phyloP scores from a whole-genome alignment of 768 basidiomycete species.

The Solioccasus polychromus region DNA sequence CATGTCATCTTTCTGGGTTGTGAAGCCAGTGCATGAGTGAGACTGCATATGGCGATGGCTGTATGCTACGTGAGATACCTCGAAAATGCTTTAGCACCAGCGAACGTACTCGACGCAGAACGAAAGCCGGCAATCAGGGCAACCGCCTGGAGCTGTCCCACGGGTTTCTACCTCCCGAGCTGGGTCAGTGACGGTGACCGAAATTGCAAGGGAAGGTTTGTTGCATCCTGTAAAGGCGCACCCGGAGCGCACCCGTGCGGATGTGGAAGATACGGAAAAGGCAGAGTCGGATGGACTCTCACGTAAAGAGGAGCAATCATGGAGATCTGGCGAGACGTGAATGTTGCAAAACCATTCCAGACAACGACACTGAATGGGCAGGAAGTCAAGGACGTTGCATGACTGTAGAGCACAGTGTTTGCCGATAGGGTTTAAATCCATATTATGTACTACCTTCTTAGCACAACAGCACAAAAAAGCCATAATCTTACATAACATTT shows the following conservation, averaged over 20 bases:
- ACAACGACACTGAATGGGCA: conserved; percentile 74
- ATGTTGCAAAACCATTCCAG: conserved; percentile 55
- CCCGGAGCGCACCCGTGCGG: conserved; percentile 35
- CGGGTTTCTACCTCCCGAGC: not conserved
- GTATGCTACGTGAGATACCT: conserved; percentile 9
- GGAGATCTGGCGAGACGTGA: conserved; percentile 60
- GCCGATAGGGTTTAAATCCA: conserved; percentile 55
- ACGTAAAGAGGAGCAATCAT: conserved; percentile 44
- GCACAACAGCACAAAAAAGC: too few relatives aligned
- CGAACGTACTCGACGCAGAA: conserved; percentile 63
- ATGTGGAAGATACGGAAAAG: conserved; percentile 4
- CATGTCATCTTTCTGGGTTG: conserved; percentile 9
- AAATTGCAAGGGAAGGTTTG: conserved; percentile 52
- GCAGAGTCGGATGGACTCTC: not conserved
- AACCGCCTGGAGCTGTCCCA: conserved; percentile 33
- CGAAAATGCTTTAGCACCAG: not conserved
- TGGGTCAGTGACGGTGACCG: conserved; percentile 22
- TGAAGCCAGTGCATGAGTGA: conserved; percentile 49
- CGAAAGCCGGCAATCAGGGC: conserved; percentile 49
- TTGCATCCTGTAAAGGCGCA: conserved; percentile 53
- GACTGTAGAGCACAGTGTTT: conserved; percentile 57
- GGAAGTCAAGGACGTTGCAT: conserved; percentile 68
- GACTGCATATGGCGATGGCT: conserved; percentile 68
- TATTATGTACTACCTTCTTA: too few relatives aligned
- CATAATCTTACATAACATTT: too few relatives aligned